Percentiles rank a stretch among this genome's conserved stretches.
Evolutionary conservation across 2,329 filamentous ascomycete genomes (phyloP).

Genomic region (Arachnomyces sp.): DNA sequence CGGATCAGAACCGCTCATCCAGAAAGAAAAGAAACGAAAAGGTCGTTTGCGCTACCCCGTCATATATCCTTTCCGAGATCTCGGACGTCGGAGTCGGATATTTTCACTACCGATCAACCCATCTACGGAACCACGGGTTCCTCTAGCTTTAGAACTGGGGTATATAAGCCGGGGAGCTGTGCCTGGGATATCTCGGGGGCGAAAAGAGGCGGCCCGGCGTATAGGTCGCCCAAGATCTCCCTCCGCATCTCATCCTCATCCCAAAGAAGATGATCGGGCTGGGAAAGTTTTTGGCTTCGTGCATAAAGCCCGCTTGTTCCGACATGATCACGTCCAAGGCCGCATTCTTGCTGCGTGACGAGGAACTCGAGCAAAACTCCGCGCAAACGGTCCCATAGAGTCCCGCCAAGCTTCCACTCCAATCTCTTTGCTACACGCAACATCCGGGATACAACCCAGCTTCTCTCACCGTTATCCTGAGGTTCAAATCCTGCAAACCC

Average conservation of each 20-base stretch:
- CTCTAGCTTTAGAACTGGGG: too few relatives aligned
- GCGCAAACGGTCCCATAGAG: slow-evolving; percentile 22
- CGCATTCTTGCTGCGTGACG: slow-evolving; percentile 23
- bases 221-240: slow-evolving; percentile 18
- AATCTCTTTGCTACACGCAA: slow-evolving; percentile 23
- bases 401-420: slow-evolving; percentile 23
- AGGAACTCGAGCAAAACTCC: slow-evolving; percentile 20
- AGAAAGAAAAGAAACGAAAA: too few relatives aligned
- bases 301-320: slow-evolving; percentile 17
- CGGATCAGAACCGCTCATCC: too few relatives aligned
- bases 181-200: neutral
- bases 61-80: neutral
- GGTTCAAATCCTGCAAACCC: slow-evolving; percentile 17
- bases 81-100: neutral
- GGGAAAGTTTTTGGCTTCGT: slow-evolving; percentile 13
- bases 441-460: slow-evolving; percentile 27
- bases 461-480: slow-evolving; percentile 21
- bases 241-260: slow-evolving; percentile 22
- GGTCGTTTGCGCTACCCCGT: too few relatives aligned
- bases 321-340: slow-evolving; percentile 18
- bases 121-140: too few relatives aligned
- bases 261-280: slow-evolving; percentile 16
- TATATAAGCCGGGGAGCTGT: too few relatives aligned
- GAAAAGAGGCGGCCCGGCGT: slow-evolving; percentile 10
- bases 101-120: too few relatives aligned